phyloP scores from a whole-genome alignment of 257 asterid species.

The Ophiorrhiza pumila region DNA sequence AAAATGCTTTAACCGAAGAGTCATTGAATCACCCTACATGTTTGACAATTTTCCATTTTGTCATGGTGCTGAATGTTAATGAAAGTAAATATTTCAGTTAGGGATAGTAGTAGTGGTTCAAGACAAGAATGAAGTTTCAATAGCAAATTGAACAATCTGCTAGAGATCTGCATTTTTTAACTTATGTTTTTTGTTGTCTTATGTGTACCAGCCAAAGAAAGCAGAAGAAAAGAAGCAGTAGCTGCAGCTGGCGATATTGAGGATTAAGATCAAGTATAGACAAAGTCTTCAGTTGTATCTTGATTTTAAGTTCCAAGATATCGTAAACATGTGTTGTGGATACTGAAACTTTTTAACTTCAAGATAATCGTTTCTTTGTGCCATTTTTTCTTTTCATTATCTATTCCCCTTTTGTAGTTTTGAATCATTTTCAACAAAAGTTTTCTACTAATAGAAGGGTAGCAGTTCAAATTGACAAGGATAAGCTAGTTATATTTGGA shows the following conservation, averaged over 20 bases:
- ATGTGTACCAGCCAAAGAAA: conserved; percentile 57
- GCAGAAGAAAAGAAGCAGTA: conserved; percentile 59
- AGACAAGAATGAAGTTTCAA: not conserved
- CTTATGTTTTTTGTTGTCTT: not conserved
- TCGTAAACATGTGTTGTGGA: too few species aligned
- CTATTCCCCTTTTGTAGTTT: too few species aligned
- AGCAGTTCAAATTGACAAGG: too few species aligned
- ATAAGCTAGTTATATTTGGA: too few species aligned
- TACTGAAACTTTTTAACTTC: too few species aligned
- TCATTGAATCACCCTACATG: not conserved
- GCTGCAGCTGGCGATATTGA: conserved; percentile 1
- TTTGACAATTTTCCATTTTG: not conserved
- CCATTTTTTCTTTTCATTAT: too few species aligned
- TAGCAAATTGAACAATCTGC: not conserved
- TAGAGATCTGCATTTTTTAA: not conserved
- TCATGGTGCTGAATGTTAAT: conserved; percentile 2
- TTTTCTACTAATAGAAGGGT: too few species aligned
- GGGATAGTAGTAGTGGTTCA: not conserved
- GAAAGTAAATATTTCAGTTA: not conserved
- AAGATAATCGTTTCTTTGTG: too few species aligned
- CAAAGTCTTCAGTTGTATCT: too few species aligned
- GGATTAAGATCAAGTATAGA: not conserved
- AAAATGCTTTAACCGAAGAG: not conserved
- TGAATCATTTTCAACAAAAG: too few species aligned
- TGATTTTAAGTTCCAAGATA: too few species aligned